A percentile compares a stretch with the other conserved stretches of the same genome.
Conservation (phyloP, 371 early-diverging fungal genomes). For the Sporodiniella umbellata region DNA sequence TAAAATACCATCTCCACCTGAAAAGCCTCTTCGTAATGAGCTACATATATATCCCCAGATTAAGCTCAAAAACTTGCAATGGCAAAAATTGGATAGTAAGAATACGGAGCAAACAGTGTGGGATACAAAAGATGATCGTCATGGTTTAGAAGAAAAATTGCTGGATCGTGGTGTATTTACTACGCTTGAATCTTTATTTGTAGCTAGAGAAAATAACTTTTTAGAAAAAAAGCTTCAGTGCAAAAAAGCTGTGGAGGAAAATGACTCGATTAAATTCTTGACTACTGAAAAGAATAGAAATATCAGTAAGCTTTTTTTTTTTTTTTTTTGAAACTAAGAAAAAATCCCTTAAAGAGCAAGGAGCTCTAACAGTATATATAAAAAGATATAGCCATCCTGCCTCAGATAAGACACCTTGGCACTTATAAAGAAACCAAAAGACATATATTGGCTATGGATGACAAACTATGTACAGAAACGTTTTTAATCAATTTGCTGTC, state of each 20-base stretch:
- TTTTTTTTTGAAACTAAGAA: too few relatives aligned
- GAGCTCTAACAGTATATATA: neutral
- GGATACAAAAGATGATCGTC: constrained; percentile 15
- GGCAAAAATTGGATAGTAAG: constrained; percentile 29
- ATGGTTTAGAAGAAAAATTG: constrained; percentile 25
- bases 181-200: constrained; percentile 23
- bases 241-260: constrained; percentile 13
- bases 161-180: constrained; percentile 21
- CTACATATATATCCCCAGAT: constrained; percentile 22
- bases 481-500: constrained; percentile 45
- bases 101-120: constrained; percentile 28
- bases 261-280: constrained; percentile 27
- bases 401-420: constrained; percentile 25
- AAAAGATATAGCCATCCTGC: constrained; percentile 41
- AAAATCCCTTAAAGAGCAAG: too few relatives aligned
- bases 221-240: constrained; percentile 17
- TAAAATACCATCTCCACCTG: neutral
- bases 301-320: constrained; percentile 43
- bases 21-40: constrained; percentile 23
- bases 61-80: constrained; percentile 34
- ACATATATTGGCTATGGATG: constrained; percentile 35
- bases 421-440: constrained; percentile 35
- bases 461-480: constrained; percentile 41
- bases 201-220: constrained; percentile 25
- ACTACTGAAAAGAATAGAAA: constrained; percentile 37